Percentiles rank a stretch among this genome's conserved stretches.
Evolutionary conservation across 306 rosid genomes (phyloP).

Genomic region (Cercis canadensis): DNA sequence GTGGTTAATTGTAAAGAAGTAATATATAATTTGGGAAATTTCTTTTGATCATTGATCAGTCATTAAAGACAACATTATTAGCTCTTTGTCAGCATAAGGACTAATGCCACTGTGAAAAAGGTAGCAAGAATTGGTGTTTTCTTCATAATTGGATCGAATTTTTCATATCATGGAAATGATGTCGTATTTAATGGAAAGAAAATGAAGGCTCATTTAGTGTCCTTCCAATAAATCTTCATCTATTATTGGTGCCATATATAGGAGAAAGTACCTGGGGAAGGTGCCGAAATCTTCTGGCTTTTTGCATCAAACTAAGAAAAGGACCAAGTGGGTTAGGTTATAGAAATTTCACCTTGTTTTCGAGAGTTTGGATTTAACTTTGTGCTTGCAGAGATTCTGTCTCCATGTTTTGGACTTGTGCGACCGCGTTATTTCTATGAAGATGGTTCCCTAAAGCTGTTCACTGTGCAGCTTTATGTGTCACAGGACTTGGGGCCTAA

Average conservation of each 20-base stretch:
- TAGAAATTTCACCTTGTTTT: slow-evolving; percentile 45
- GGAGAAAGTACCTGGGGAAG: slow-evolving; percentile 33
- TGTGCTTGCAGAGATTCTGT: neutral
- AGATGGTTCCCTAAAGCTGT: no score
- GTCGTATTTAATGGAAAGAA: neutral
- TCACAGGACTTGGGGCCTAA: no score
- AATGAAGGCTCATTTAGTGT: slow-evolving; percentile 1
- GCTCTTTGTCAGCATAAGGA: neutral
- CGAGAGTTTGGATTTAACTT: neutral
- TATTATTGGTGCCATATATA: neutral
- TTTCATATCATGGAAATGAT: slow-evolving; percentile 5
- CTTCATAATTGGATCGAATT: no score
- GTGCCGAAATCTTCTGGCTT: slow-evolving; percentile 29
- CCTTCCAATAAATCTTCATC: neutral
- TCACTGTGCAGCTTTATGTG: no score
- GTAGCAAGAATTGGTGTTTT: neutral
- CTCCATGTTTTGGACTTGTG: neutral
- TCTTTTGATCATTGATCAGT: no score
- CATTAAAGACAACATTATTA: no score
- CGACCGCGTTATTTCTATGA: neutral
- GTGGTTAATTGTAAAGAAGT: no score
- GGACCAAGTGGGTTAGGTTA: slow-evolving; percentile 24
- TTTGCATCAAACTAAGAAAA: slow-evolving; percentile 32
- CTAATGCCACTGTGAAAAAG: neutral
- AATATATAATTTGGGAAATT: no score